Evolutionary conservation across 2,329 filamentous ascomycete species (phyloP), one percentile per base, ranked within the genome.

Genomic region (Akanthomyces dipterigenus): DNA sequence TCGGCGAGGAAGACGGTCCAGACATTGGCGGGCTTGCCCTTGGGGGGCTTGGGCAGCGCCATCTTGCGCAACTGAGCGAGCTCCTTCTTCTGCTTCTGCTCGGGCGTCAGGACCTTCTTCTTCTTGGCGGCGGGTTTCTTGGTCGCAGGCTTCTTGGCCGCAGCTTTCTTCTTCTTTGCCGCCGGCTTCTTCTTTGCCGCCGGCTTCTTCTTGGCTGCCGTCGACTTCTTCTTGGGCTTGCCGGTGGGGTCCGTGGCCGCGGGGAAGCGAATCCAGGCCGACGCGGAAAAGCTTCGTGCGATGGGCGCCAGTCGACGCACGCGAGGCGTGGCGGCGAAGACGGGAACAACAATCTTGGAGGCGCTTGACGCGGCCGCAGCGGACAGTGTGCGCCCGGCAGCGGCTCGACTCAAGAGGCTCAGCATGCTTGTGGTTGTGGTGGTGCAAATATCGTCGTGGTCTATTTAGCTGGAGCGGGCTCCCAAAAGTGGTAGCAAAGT

Each of bases 1-100:
- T 78, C 69, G 3, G 61, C 3, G 1, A 77, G 7, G 61, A 68
- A 82, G n/a, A 80, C 50, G 1, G 55, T 18, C 78, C 78, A 82
- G 16, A 70, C 20, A 1, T 53, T 66, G 2, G 63, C 48, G 9
- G 77, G 70, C 57, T 74, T 67, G 22, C 3, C 18, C 60, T 70
- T 70, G 12, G 78, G 76, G 56, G 77, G 75, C 22, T 70, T 67
- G 49, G 78, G 68, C 58, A 83, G 67, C 8, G 78, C 76, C 64
- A 64, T 67, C 67, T 73, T 70, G 72, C 73, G 79, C 64, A 80
- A 68, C 62, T 73, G 67, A 50, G 62, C 67, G 54, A 75, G 64
- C 64, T 73, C 66, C 12, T 69, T 46, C 64, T 71, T 71, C 20
- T 68, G 65, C 70, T 75, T 70, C 64, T 76, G 65, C 70, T 80